Evolutionary conservation across 768 basidiomycete species (phyloP), one percentile per base, ranked within the genome.

Genomic region (Hygrophorus russula): DNA sequence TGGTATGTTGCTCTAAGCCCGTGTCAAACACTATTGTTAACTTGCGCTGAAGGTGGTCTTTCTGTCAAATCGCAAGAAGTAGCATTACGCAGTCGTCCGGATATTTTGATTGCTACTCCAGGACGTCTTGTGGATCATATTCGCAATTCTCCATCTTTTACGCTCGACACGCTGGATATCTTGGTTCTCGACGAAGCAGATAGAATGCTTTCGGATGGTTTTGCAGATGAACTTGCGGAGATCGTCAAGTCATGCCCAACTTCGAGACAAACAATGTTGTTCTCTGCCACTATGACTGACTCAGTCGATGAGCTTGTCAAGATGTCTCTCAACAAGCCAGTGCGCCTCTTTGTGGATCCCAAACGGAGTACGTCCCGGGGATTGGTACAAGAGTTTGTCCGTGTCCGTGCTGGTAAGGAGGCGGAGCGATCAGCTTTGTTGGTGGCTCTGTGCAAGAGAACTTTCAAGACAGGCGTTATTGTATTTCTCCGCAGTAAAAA

Each of bases 261-360:
- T 15, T 83, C 84, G 18, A 77, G 96, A 30, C 96, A 98, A 59
- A 98, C 96, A 3, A 94, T 99, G 91, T 71, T 99, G 30, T 99
- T 99, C 64, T 96, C 92, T 0, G 96, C 96, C 2, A 99, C 96
- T 1, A 98, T 98, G 86, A 97, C 93, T 3, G 96, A 99, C 60
- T 84, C 86, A 1, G 85, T 98, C 7, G 89, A 96, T 53, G 83
- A 92, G 56, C 74, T 99, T 38, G 86, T 98, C 45, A 81, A 80
- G 55, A 83, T 98, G 73, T 89, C 88, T 10, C 65, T 98, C 39
- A 84, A 90, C 59, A 91, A 84, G 58, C 96, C 96, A 4, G 88
- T 93, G 7, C 76, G 93, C 35, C 71, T 98, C 27, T 97, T 97
- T 59, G 93, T 99, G 15, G 96, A 98, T 56, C 90, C 91, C 6